Evolutionary conservation across 108 stramenopile genomes (phyloP).

Genomic region (Nannochloropsis gaditana): DNA sequence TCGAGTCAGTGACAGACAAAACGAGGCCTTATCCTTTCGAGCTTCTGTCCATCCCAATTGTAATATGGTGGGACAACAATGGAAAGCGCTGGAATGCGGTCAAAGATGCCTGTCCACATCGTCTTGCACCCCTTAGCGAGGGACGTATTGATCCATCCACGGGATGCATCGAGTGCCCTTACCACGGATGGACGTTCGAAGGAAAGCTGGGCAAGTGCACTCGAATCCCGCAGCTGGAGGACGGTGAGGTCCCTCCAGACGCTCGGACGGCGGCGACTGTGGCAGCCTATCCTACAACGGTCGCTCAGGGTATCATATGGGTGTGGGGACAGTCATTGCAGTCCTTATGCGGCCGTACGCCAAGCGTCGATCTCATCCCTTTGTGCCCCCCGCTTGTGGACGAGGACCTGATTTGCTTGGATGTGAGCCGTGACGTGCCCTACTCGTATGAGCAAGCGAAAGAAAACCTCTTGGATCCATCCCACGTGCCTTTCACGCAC

Average conservation of each 20-base stretch:
- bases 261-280: not conserved
- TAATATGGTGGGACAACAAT: not conserved
- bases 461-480: constrained; percentile 23
- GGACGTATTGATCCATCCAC: constrained; percentile 15
- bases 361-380: not conserved
- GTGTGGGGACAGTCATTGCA: not conserved
- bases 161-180: constrained; percentile 31
- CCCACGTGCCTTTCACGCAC: constrained; percentile 21
- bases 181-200: constrained; percentile 33
- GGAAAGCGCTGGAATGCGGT: not conserved
- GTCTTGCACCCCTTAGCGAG: constrained; percentile 14
- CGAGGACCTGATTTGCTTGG: not conserved
- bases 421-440: constrained; percentile 25
- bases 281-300: constrained; percentile 17
- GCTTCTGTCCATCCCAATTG: constrained; percentile 5
- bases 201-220: not conserved
- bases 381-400: not conserved
- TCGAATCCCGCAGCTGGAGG: not conserved
- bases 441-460: constrained; percentile 24
- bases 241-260: not conserved
- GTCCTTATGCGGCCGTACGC: not conserved
- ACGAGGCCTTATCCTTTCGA: not conserved
- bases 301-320: constrained; percentile 23
- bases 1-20: not conserved
- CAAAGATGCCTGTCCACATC: constrained; percentile 25